A percentile compares a stretch with the other conserved stretches of the same genome.
Evolutionary conservation across 1,284 basidiomycete genomes (phyloP).

Genomic region (Boletellus deceptivus): DNA sequence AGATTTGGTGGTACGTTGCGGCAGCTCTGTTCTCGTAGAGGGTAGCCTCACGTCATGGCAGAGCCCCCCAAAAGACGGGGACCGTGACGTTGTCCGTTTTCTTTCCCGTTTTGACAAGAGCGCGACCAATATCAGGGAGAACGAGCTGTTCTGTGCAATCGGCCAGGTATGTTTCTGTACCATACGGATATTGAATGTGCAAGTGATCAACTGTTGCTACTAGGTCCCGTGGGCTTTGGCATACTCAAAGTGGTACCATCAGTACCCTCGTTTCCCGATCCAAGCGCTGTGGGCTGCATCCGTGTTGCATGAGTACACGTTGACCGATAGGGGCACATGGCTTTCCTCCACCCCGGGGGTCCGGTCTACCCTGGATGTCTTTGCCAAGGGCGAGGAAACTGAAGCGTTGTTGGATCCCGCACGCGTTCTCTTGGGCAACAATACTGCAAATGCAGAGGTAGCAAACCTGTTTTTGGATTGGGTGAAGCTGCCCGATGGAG

Average conservation of each 20-base stretch:
- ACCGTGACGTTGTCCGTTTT: constrained; percentile 39
- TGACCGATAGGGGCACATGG: constrained; percentile 50
- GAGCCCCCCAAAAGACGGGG: constrained; percentile 20
- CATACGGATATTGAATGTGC: neutral
- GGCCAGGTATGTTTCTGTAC: constrained; percentile 39
- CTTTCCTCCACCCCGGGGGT: constrained; percentile 38
- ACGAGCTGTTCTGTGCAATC: constrained; percentile 44
- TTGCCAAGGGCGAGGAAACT: constrained; percentile 35
- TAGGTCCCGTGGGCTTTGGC: constrained; percentile 51
- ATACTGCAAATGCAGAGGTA: constrained; percentile 22
- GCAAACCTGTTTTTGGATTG: constrained; percentile 42
- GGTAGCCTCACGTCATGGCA: constrained; percentile 2
- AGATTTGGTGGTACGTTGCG: constrained; percentile 18
- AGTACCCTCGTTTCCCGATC: constrained; percentile 48
- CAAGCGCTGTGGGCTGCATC: constrained; percentile 46
- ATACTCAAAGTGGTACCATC: constrained; percentile 55
- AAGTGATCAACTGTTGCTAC: neutral
- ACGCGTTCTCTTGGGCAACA: constrained; percentile 37
- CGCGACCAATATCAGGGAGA: constrained; percentile 56
- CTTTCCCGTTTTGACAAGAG: constrained; percentile 54
- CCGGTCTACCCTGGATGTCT: constrained; percentile 34
- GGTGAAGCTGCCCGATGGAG: constrained; percentile 38
- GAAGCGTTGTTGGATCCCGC: constrained; percentile 42
- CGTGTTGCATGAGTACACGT: constrained; percentile 45
- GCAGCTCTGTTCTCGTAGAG: neutral